Evolutionary conservation across 2,329 filamentous ascomycete genomes (phyloP).

Genomic region (Talaromyces funiculosus): DNA sequence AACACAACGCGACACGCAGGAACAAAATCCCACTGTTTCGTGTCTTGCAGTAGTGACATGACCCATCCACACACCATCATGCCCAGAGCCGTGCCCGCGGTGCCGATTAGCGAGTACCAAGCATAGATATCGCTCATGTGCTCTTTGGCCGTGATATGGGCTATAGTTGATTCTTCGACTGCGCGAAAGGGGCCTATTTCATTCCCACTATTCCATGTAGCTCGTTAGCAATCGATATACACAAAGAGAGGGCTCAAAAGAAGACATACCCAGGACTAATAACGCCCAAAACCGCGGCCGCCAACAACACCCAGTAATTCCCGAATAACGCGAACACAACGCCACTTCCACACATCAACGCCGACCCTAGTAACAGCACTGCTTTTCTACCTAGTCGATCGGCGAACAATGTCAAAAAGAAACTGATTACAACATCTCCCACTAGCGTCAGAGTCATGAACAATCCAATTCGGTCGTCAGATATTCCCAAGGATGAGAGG

Average conservation of each 20-base stretch:
- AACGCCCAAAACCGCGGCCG: constrained; percentile 56
- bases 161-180: constrained; percentile 60
- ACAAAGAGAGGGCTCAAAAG: neutral
- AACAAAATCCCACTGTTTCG: constrained; percentile 40
- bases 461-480: constrained; percentile 55
- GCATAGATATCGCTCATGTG: constrained; percentile 58
- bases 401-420: constrained; percentile 54
- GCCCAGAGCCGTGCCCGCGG: constrained; percentile 56
- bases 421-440: constrained; percentile 56
- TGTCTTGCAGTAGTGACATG: constrained; percentile 46
- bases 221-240: neutral
- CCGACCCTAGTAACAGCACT: constrained; percentile 49
- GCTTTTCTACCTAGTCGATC: constrained; percentile 54
- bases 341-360: constrained; percentile 55
- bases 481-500: constrained; percentile 51
- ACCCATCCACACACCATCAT: constrained; percentile 56
- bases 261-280: constrained; percentile 48
- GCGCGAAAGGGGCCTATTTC: constrained; percentile 64
- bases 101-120: constrained; percentile 55
- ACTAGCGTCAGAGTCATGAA: constrained; percentile 61
- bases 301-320: constrained; percentile 55
- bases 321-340: constrained; percentile 49
- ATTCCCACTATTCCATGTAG: constrained; percentile 44
- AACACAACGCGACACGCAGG: constrained; percentile 54
- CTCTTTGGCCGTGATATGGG: constrained; percentile 52